Conservation (phyloP, 2,329 filamentous ascomycete genomes). For the Colletotrichum sp. region DNA sequence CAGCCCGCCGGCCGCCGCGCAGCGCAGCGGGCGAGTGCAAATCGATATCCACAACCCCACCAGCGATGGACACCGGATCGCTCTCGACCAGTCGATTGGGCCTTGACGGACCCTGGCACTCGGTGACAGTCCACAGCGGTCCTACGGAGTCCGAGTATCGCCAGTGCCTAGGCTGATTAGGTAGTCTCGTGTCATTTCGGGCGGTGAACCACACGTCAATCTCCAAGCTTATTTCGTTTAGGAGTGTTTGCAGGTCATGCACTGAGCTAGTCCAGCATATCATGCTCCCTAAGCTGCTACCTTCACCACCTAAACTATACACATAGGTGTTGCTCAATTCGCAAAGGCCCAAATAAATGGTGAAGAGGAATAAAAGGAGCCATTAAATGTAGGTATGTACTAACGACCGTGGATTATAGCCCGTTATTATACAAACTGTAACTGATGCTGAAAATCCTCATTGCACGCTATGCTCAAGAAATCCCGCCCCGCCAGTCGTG, state of each 20-base stretch:
- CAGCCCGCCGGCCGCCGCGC: not conserved
- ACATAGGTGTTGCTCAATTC: not conserved
- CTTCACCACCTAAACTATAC: not conserved
- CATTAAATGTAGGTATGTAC: conserved; percentile 22
- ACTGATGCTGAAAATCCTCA: conserved; percentile 27
- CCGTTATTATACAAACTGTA: conserved; percentile 25
- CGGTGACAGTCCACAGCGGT: not conserved
- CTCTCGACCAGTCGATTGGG: not conserved
- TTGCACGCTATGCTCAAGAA: conserved; percentile 34
- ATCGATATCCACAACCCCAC: not conserved
- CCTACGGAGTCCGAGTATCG: not conserved
- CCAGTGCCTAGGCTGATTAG: not conserved
- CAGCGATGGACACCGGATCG: not conserved
- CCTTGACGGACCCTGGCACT: not conserved
- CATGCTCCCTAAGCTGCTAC: not conserved
- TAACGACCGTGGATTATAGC: conserved; percentile 24
- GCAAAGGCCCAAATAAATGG: not conserved
- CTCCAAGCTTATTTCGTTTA: not conserved
- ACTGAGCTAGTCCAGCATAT: not conserved
- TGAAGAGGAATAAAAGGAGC: not conserved
- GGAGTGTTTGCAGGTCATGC: not conserved
- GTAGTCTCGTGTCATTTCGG: not conserved
- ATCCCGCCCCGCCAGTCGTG: conserved; percentile 20
- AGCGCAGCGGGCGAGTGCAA: not conserved
- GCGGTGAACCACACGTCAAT: not conserved